Conservation (phyloP, 129 eudicot genomes). For the Sambucus nigra region DNA sequence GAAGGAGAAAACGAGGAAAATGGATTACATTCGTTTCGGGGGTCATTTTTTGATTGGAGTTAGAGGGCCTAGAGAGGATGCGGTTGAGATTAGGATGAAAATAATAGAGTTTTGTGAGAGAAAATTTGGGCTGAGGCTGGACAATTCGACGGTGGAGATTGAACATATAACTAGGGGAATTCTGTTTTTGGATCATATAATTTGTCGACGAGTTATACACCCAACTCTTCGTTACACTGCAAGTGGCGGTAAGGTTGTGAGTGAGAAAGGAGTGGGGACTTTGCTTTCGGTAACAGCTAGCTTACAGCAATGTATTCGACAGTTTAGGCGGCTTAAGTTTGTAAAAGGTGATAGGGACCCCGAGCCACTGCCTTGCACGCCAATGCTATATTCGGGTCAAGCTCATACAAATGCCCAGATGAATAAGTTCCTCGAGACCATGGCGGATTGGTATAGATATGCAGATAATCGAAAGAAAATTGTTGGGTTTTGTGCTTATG, state of each 20-base stretch:
- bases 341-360: conserved; percentile 92
- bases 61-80: conserved; percentile 83
- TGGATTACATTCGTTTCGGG: conserved; percentile 80
- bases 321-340: conserved; percentile 61
- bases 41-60: conserved; percentile 88
- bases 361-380: conserved; percentile 86
- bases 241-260: conserved; percentile 74
- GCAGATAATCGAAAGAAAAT: conserved; percentile 92
- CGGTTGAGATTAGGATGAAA: conserved; percentile 51
- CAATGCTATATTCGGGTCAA: conserved; percentile 92
- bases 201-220: conserved; percentile 70
- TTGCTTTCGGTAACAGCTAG: conserved; percentile 91
- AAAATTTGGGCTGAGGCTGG: conserved; percentile 46
- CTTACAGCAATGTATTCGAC: conserved; percentile 66
- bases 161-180: conserved; percentile 82
- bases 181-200: conserved; percentile 77
- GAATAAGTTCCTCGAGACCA: conserved; percentile 88
- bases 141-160: conserved; percentile 60
- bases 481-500: conserved; percentile 76
- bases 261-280: conserved; percentile 83
- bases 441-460: conserved; percentile 92
- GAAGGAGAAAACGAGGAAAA: conserved; percentile 67
- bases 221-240: conserved; percentile 87
- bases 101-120: conserved; percentile 61
- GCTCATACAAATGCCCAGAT: conserved; percentile 93